phyloP scores from a whole-genome alignment of 2,329 filamentous ascomycete genomes.

The Paraphaeosphaeria minitans region DNA sequence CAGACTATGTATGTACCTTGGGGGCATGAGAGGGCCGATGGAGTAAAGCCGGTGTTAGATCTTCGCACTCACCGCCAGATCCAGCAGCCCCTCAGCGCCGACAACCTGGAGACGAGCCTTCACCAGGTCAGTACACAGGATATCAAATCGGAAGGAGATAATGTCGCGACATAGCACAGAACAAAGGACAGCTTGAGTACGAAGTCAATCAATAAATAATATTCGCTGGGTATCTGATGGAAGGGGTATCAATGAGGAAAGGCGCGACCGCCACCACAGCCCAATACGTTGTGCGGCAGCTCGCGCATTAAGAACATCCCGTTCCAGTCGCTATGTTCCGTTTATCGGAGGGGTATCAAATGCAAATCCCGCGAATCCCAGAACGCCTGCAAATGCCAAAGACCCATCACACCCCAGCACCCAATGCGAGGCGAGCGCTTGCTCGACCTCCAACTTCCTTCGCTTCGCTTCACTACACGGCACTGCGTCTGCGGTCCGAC shows the following conservation, averaged over 20 bases:
- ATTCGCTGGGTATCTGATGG: conserved; percentile 30
- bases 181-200: not conserved
- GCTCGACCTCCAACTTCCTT: conserved; percentile 4
- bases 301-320: conserved; percentile 28
- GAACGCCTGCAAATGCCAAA: conserved; percentile 17
- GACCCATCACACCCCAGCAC: conserved; percentile 11
- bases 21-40: not conserved
- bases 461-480: not conserved
- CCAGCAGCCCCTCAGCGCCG: not conserved
- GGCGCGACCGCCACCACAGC: conserved; percentile 34
- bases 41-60: not conserved
- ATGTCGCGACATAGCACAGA: not conserved
- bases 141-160: not conserved
- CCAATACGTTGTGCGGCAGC: conserved; percentile 28
- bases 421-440: conserved; percentile 9
- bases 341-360: conserved; percentile 26
- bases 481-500: conserved; percentile 1
- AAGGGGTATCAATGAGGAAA: conserved; percentile 41
- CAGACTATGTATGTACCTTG: not conserved
- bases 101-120: not conserved
- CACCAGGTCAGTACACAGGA: not conserved
- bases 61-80: not conserved
- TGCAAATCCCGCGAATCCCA: conserved; percentile 11
- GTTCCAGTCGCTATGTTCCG: conserved; percentile 18
- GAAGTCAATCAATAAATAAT: conserved; percentile 16